Evolutionary conservation across 2,329 filamentous ascomycete species (phyloP).

Genomic region (Colletotrichum sp.): DNA sequence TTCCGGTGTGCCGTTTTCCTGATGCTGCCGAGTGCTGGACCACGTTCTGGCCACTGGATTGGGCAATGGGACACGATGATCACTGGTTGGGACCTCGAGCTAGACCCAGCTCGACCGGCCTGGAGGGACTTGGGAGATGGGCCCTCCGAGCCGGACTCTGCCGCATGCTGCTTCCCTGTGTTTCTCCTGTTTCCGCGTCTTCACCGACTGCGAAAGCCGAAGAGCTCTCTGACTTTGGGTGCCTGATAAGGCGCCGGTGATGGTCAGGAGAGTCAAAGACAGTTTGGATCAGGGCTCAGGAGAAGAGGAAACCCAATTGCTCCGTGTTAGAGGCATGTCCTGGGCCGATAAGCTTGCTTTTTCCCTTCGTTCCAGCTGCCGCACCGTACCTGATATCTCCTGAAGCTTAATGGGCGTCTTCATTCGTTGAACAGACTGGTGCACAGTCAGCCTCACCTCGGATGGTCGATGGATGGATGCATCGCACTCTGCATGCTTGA

Average conservation of each 20-base stretch:
- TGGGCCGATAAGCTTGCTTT: background rate
- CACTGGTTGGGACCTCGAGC: background rate
- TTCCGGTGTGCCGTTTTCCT: background rate
- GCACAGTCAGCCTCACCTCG: background rate
- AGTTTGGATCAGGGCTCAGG: background rate
- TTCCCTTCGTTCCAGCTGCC: background rate
- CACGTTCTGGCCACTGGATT: background rate
- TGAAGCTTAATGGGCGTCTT: background rate
- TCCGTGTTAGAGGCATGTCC: background rate
- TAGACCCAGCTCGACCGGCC: background rate
- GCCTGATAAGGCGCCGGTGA: background rate
- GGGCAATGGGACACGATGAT: background rate
- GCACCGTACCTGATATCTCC: background rate
- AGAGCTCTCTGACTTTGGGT: background rate
- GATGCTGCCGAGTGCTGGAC: background rate
- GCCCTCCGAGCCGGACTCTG: background rate
- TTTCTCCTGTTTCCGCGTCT: background rate
- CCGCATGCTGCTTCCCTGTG: background rate
- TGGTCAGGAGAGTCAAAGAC: background rate
- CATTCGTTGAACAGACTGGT: background rate
- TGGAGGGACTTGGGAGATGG: background rate
- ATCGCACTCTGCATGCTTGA: background rate
- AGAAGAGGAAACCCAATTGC: background rate
- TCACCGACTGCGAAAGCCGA: slow-evolving; percentile 3
- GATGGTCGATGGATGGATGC: background rate